Evolutionary conservation across 108 stramenopile species (phyloP).

Genomic region (Cyclotella cryptica): DNA sequence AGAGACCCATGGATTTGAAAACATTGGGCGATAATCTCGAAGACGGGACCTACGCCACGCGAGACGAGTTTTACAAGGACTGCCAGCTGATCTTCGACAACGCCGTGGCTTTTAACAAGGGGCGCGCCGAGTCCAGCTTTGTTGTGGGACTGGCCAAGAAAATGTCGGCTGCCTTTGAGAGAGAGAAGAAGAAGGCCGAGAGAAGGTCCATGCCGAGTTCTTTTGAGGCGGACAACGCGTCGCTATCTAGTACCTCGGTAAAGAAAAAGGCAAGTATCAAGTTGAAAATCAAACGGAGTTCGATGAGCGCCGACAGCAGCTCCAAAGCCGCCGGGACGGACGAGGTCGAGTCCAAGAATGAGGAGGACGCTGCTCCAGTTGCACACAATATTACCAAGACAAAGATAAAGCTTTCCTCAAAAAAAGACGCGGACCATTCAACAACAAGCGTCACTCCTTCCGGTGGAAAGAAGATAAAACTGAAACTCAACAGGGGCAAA

Average conservation of each 20-base stretch:
- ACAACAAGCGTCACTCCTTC: not conserved
- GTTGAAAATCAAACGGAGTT: slow-evolving; percentile 31
- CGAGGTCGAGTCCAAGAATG: slow-evolving; percentile 3
- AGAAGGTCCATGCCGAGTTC: not conserved
- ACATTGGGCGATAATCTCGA: slow-evolving; percentile 72
- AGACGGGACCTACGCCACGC: slow-evolving; percentile 50
- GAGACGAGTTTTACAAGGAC: slow-evolving; percentile 59
- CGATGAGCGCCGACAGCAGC: not conserved
- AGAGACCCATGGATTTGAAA: slow-evolving; percentile 72
- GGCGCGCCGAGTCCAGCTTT: slow-evolving; percentile 59
- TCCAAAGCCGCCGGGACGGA: too few relatives aligned
- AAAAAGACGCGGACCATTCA: not conserved
- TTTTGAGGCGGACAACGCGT: not conserved
- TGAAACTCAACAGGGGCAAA: slow-evolving; percentile 52
- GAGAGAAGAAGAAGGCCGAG: slow-evolving; percentile 64
- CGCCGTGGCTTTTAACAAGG: slow-evolving; percentile 71
- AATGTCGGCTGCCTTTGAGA: slow-evolving; percentile 68
- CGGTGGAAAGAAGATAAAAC: slow-evolving; percentile 27
- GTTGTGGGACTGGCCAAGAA: slow-evolving; percentile 71
- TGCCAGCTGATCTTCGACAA: slow-evolving; percentile 61
- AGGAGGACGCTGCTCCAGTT: slow-evolving; percentile 22
- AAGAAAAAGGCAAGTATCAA: slow-evolving; percentile 36
- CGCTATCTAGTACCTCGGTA: slow-evolving; percentile 3
- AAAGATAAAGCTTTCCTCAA: slow-evolving; percentile 41
- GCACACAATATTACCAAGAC: slow-evolving; percentile 36